Conservation (phyloP, 345 rosid genomes). For the Dipteronia sinensis region DNA sequence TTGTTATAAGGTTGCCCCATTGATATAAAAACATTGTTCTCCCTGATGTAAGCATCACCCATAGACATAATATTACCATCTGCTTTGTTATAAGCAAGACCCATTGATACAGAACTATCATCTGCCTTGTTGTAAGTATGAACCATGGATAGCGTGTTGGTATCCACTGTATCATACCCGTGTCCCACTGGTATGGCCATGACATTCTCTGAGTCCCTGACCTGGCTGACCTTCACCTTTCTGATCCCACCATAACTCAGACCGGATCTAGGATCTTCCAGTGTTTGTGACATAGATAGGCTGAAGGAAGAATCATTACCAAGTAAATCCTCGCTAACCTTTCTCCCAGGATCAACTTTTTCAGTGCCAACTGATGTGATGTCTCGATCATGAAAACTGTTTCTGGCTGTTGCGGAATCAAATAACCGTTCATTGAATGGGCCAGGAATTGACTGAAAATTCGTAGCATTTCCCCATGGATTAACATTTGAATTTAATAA, state of each 20-base stretch:
- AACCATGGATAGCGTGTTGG: conserved; percentile 24
- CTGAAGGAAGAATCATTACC: conserved; percentile 40
- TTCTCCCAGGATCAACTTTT: conserved; percentile 36
- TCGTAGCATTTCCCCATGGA: conserved; percentile 45
- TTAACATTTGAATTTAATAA: conserved; percentile 38
- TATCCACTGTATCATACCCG: conserved; percentile 35
- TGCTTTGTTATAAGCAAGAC: conserved; percentile 34
- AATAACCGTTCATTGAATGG: conserved; percentile 41
- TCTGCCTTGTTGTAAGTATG: conserved; percentile 34
- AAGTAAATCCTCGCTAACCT: conserved; percentile 34
- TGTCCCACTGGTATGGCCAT: conserved; percentile 35
- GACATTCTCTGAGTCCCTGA: conserved; percentile 43
- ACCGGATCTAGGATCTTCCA: conserved; percentile 42
- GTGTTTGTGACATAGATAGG: conserved; percentile 41
- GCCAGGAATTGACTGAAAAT: conserved; percentile 40
- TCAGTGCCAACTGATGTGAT: conserved; percentile 31
- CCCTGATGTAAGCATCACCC: conserved; percentile 41
- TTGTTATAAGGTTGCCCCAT: conserved; percentile 45
- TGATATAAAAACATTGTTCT: conserved; percentile 44
- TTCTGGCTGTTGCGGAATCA: conserved; percentile 36
- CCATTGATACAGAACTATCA: conserved; percentile 28
- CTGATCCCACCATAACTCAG: conserved; percentile 46
- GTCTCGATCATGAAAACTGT: conserved; percentile 33
- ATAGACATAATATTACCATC: conserved; percentile 30
- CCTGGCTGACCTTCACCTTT: conserved; percentile 60